These are phyloP conservation scores for Paecilomyces sp. DNA, from an alignment of 2,329 filamentous ascomycete species.

Conservation along the genomic window DNA sequence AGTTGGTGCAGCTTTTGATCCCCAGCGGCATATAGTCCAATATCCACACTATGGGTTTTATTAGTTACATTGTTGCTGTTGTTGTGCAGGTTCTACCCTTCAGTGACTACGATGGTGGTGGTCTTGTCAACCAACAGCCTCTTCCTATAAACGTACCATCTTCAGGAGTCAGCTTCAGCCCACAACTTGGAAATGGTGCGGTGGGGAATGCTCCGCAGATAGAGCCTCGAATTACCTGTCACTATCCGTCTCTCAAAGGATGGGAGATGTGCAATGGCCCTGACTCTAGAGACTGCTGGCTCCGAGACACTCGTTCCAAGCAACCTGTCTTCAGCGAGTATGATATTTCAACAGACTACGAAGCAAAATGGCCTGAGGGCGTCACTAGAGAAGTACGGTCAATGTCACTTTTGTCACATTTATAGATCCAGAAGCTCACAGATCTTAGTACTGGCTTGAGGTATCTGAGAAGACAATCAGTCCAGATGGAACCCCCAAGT, in stretches of 20 bases:
- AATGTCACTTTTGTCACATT: not conserved
- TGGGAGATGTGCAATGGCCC: slow-evolving; percentile 1
- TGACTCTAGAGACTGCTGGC: not conserved
- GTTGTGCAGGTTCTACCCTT: not conserved
- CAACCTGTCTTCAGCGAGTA: slow-evolving; percentile 1
- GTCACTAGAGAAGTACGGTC: not conserved
- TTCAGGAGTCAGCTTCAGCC: not conserved
- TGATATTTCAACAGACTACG: not conserved
- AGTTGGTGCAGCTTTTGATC: not conserved
- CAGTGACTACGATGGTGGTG: not conserved
- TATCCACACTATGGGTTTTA: not conserved
- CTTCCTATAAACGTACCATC: not conserved
- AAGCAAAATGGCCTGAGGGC: not conserved
- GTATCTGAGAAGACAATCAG: not conserved
- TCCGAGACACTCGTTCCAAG: not conserved
- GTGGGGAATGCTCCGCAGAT: not conserved
- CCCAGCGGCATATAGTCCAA: not conserved
- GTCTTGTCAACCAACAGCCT: not conserved
- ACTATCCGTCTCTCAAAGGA: not conserved
- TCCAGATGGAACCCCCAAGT: not conserved
- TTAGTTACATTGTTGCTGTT: not conserved
- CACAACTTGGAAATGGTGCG: not conserved
- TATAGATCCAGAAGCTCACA: not conserved
- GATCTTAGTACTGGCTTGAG: not conserved
- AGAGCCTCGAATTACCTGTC: not conserved